Base-by-base conservation (phyloP, 106 monocot genomes). In the Platanthera guangdongensis region DNA sequence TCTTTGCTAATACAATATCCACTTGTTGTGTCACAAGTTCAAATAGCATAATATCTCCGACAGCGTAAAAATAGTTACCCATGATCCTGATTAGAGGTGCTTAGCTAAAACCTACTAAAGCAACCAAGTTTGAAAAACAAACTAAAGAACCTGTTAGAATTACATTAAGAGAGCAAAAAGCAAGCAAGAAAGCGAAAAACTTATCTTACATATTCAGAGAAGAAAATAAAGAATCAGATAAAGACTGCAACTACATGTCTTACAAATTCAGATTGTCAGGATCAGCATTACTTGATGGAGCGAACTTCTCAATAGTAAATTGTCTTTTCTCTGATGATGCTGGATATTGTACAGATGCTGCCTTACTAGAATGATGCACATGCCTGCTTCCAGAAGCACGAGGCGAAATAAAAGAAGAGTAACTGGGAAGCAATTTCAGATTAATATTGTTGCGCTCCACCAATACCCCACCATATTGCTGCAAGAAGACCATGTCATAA, bases 201-300 rank as follows among this genome's bases (percentile, higher is more conserved):
- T 16, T 9, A 69, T 12, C 5, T 13, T 46, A 47, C 15, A 6
- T 5, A 59, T 11, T 4, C 2, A 25, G 49, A 12, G 47, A 9
- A 59, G 46, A 39, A 46, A 60, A 47, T 50, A 16, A 9, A 19
- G 11, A 12, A 28, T 1, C 12, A 74, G 51, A 8, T 5, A 51
- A n/a, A 7, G 51, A 10, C 18, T 51, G 6, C 9, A 8, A 47
- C 60, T 15, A 3, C 67, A 12, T 60, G n/a, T 16, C 90, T 90
- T 82, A 90, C 90, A 90, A 82, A 82, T 87, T 85, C 57, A 87
- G 69, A 64, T 87, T 81, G 57, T 82, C 90, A 74, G 74, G 47
- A 47, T 85, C 76, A 9, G 15, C 47, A 51, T 83, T 74, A 57
- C 75, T 81, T 45, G 78, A 76, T 83, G 81, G 62, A 18, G 63